A percentile compares a stretch with the other conserved stretches of the same genome.
These are phyloP conservation scores for Carex arenaria DNA, from an alignment of 202 grass and related monocot species.

Conservation along the genomic window DNA sequence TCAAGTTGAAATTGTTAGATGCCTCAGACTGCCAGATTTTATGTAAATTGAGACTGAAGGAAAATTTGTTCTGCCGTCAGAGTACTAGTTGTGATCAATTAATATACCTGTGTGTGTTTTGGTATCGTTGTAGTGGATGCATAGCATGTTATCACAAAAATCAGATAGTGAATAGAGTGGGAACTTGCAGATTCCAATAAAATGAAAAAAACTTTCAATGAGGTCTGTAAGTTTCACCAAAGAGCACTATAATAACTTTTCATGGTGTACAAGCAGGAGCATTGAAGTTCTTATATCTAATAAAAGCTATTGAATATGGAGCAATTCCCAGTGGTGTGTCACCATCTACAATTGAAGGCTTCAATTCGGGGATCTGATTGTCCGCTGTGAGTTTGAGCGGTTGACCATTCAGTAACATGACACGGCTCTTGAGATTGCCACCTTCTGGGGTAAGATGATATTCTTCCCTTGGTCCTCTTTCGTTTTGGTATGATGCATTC, in stretches of 20 bases:
- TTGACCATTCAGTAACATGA: slow-evolving; percentile 48
- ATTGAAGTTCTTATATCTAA: slow-evolving; percentile 39
- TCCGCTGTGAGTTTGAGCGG: slow-evolving; percentile 29
- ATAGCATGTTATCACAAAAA: neutral
- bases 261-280: slow-evolving; percentile 30
- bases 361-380: slow-evolving; percentile 39
- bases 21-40: neutral
- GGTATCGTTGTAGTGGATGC: neutral
- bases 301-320: slow-evolving; percentile 39
- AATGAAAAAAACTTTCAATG: neutral
- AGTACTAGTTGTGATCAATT: neutral
- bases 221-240: neutral
- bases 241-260: neutral
- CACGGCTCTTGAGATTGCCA: slow-evolving; percentile 38
- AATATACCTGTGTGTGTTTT: neutral
- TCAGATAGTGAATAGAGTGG: neutral
- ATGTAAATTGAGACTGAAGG: neutral
- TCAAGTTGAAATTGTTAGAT: neutral
- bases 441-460: slow-evolving; percentile 47
- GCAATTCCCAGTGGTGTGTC: slow-evolving; percentile 18
- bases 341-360: slow-evolving; percentile 18
- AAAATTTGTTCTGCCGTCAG: neutral
- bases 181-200: neutral
- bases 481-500: neutral
- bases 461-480: slow-evolving; percentile 31